These are phyloP conservation scores for Termitomyces sp. DNA, from an alignment of 768 basidiomycete species.

Conservation along the genomic window DNA sequence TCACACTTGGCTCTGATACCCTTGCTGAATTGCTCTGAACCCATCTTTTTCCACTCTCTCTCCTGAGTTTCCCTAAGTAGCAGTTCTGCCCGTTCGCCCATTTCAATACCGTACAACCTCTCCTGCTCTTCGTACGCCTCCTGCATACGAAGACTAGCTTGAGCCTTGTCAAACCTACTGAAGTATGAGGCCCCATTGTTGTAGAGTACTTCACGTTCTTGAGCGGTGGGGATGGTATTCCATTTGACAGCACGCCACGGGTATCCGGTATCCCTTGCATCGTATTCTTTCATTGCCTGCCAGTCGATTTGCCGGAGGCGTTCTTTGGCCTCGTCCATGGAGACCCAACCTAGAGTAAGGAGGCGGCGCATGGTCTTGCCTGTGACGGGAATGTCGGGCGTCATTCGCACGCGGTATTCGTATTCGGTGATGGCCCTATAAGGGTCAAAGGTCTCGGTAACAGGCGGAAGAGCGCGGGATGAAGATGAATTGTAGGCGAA, in stretches of 20 bases:
- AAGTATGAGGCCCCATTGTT: slow-evolving; percentile 5
- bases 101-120: neutral
- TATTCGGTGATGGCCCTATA: slow-evolving; percentile 33
- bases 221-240: slow-evolving; percentile 8
- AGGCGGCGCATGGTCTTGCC: slow-evolving; percentile 37
- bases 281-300: slow-evolving; percentile 26
- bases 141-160: slow-evolving; percentile 9
- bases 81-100: neutral
- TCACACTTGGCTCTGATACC: neutral
- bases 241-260: slow-evolving; percentile 16
- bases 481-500: slow-evolving; percentile 26
- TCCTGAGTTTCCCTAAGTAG: neutral
- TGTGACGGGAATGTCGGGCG: slow-evolving; percentile 27
- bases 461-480: slow-evolving; percentile 5
- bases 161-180: slow-evolving; percentile 6
- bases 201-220: slow-evolving; percentile 10
- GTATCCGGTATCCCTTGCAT: slow-evolving; percentile 14
- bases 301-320: slow-evolving; percentile 31
- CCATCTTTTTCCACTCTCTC: neutral
- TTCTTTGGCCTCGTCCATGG: slow-evolving; percentile 25
- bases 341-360: slow-evolving; percentile 36
- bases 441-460: slow-evolving; percentile 37
- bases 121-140: slow-evolving; percentile 10
- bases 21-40: slow-evolving; percentile 9
- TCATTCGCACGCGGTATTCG: slow-evolving; percentile 33